Percentiles rank a stretch among this genome's conserved stretches.
Evolutionary conservation across 106 monocot genomes (phyloP).

Genomic region (Dioscorea alata): DNA sequence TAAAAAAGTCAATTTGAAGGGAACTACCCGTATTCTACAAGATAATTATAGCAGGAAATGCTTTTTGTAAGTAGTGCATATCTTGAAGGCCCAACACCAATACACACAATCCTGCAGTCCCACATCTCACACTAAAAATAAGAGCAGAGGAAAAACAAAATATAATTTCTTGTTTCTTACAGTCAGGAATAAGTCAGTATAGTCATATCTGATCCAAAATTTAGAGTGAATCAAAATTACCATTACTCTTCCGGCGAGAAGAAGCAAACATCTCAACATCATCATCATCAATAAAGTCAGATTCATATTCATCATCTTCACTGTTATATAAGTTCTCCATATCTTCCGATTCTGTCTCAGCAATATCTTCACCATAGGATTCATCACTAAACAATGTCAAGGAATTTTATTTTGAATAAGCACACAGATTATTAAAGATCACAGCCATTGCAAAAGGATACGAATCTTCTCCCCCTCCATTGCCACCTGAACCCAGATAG

Average conservation of each 20-base stretch:
- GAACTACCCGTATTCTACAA: conserved; percentile 9
- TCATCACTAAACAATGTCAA: conserved; percentile 51
- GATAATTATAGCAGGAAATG: background rate
- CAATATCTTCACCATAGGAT: conserved; percentile 75
- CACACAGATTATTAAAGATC: too few species aligned
- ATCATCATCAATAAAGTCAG: conserved; percentile 71
- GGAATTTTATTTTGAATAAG: conserved; percentile 1
- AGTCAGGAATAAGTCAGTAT: background rate
- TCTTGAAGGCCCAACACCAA: background rate
- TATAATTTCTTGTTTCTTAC: too few species aligned
- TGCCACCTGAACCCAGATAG: conserved; percentile 18
- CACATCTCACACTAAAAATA: too few species aligned
- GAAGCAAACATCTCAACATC: conserved; percentile 49
- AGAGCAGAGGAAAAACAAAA: too few species aligned
- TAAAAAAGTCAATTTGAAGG: background rate
- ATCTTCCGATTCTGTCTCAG: conserved; percentile 37
- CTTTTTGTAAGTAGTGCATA: conserved; percentile 4
- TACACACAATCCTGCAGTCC: conserved; percentile 8
- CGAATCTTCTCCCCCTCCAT: conserved; percentile 37
- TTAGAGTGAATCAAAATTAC: conserved; percentile 14
- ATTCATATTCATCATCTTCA: conserved; percentile 60
- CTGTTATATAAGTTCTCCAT: conserved; percentile 21
- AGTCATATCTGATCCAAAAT: background rate
- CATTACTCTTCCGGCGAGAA: conserved; percentile 51
- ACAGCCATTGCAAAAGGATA: conserved; percentile 33